Evolutionary conservation across 179 eudicot genomes (phyloP).

Genomic region (Patellifolia procumbens): DNA sequence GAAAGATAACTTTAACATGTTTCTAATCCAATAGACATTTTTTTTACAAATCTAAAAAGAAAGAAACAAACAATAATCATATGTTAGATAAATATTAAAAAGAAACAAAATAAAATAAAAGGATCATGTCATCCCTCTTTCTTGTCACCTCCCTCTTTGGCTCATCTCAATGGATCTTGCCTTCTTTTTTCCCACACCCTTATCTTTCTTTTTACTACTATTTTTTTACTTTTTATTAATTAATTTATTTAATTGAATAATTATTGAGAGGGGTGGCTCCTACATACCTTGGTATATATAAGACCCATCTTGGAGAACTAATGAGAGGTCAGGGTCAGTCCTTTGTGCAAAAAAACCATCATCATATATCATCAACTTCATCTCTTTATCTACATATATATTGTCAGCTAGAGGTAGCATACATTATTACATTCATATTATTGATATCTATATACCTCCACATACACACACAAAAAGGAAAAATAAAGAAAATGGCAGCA

Average conservation of each 20-base stretch:
- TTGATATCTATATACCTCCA: not conserved
- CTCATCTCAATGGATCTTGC: slow-evolving; percentile 87
- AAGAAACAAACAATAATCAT: too few relatives aligned
- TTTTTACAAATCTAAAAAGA: not conserved
- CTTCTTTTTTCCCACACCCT: slow-evolving; percentile 38
- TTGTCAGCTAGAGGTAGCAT: not conserved
- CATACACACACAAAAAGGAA: slow-evolving; percentile 8
- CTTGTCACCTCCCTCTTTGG: slow-evolving; percentile 32
- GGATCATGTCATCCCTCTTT: slow-evolving; percentile 19
- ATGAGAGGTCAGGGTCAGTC: slow-evolving; percentile 28
- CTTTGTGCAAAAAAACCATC: slow-evolving; percentile 3
- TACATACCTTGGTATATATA: slow-evolving; percentile 22
- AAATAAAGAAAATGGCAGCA: slow-evolving; percentile 40
- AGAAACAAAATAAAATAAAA: not conserved
- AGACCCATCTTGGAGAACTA: slow-evolving; percentile 19
- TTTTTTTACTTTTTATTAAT: not conserved
- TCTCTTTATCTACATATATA: slow-evolving; percentile 9
- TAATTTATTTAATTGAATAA: not conserved
- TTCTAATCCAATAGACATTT: too few relatives aligned
- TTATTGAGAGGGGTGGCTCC: not conserved
- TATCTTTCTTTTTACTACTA: slow-evolving; percentile 26
- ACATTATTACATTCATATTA: too few relatives aligned
- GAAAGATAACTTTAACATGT: too few relatives aligned
- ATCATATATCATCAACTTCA: slow-evolving; percentile 14
- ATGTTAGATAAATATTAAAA: too few relatives aligned